Base-by-base conservation (phyloP, 2,329 filamentous ascomycete genomes). In the Sporothrix sp. region DNA sequence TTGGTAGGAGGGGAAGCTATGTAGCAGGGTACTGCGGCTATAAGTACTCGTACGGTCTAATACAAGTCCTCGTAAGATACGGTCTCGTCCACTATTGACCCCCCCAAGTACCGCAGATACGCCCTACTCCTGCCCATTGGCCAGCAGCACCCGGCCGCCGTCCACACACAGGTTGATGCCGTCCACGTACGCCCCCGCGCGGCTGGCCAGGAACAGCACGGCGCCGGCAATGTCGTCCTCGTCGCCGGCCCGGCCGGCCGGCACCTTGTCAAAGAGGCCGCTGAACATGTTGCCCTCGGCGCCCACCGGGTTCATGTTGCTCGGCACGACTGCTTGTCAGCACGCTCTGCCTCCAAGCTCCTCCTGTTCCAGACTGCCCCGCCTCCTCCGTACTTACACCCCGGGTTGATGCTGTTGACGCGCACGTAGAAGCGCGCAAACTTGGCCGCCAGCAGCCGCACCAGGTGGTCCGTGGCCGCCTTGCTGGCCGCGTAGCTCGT, bases 231-330 rank as follows among this genome's bases (percentile, higher is more conserved):
- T 81, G 58, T 81, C 78, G 28, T 72, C 62, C 55, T 81, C 79
- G 23, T 76, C 72, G 0, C 78, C 79, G 0, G 76, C 76, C 38
- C 74, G 53, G 21, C 54, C 54, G 55, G 54, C 68, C 51, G 56
- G 71, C 61, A 57, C 62, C 72, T 79, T 79, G 0, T 68, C 67
- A 28, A 80, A 71, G 51, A 77, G 68, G 58, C 83, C 73, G 66
- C 84, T 86, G 38, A 67, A 66, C 56, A 78, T 74, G 28, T 60
- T 60, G 16, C 68, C 66, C 16, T 71, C 67, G 25, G 70, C 73
- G 11, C 65, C 68, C 3, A 63, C 64, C 1, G 78, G 74, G 35
- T 81, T 82, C 84, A 86, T 87, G 75, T 86, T 84, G 60, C 81
- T 84, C 16, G 81, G 82, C 58, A 78, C 63, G 54, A 67, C 65